Conservation (phyloP, 257 asterid genomes). For the Penstemon davidsonii region DNA sequence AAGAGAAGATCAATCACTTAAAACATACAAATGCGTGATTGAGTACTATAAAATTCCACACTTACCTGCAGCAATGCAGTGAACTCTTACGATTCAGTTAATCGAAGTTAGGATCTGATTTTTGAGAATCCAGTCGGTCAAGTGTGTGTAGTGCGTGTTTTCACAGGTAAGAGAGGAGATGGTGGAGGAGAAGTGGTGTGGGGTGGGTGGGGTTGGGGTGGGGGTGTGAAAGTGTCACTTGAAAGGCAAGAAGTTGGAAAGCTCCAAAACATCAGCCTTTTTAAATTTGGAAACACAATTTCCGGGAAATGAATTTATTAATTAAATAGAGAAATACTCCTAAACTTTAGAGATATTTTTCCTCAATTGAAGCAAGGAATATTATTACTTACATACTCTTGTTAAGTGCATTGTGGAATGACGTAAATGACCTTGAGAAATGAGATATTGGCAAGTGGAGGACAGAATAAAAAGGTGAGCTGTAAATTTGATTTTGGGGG, state of each 20-base stretch:
- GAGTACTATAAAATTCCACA: conserved; percentile 4
- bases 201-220: conserved; percentile 24
- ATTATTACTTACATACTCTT: conserved; percentile 18
- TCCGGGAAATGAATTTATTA: neutral
- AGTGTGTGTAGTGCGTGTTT: conserved; percentile 7
- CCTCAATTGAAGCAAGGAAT: conserved; percentile 16
- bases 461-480: conserved; percentile 45
- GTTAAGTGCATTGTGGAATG: conserved; percentile 4
- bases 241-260: conserved; percentile 56
- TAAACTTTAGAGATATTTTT: neutral
- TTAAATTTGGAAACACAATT: conserved; percentile 25
- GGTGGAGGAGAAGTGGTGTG: conserved; percentile 30
- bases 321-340: neutral
- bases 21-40: too few relatives aligned
- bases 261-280: conserved; percentile 53
- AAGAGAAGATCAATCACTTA: too few relatives aligned
- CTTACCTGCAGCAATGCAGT: conserved; percentile 40
- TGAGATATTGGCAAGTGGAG: conserved; percentile 34
- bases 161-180: conserved; percentile 29
- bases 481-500: conserved; percentile 28
- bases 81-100: conserved; percentile 20
- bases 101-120: conserved; percentile 33
- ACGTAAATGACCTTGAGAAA: conserved; percentile 32
- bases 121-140: neutral
- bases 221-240: conserved; percentile 49